Base-by-base conservation (phyloP, 768 basidiomycete species). In the Rhodotorula toruloides region DNA sequence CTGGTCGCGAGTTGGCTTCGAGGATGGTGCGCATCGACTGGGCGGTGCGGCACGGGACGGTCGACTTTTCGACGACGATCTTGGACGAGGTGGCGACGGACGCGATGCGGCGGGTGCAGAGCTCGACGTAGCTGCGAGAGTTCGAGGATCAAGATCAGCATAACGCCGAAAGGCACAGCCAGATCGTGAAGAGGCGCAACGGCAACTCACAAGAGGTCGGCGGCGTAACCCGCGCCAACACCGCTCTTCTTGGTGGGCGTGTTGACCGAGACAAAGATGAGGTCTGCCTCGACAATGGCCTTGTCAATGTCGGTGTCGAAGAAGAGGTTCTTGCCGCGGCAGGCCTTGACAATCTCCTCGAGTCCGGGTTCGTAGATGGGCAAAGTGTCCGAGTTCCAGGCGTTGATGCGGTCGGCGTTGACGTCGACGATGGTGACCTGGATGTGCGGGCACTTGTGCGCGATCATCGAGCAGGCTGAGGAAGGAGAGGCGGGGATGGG, bases 21-120 rank as follows among this genome's bases (percentile, higher is more conserved):
- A 99, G 86, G 79, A 99, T 97, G 59, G 90, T 96, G 74, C 94
- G 90, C 96, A 99, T 99, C 27, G 93, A 94, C 79, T 96, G 90
- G 66, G 96, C 96, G 12, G 96, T 99, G 71, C 96, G 87, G 81
- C 92, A 97, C 44, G 96, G 96, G 14, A 99, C 96, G 9, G 96
- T 99, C 22, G 94, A 98, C 79, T 99, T 99, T 77, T 99, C 96
- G 67, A 99, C 93, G 58, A 99, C 96, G 74, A 99, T 98, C 82
- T 99, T 99, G 77, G 85, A 88, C 2, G 88, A 86, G 31, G 81
- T 87, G 53, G 96, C 90, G 63, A 97, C 88, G 49, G 84, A 85
- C 48, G 96, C 96, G 72, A 99, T 98, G 73, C 88, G 89, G 73
- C 96, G 90, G 36, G 96, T 99, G 57, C 94, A 96, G 37, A 88